These are phyloP conservation scores for Boletus huronensis DNA, from an alignment of 768 basidiomycete genomes.

Conservation along the genomic window DNA sequence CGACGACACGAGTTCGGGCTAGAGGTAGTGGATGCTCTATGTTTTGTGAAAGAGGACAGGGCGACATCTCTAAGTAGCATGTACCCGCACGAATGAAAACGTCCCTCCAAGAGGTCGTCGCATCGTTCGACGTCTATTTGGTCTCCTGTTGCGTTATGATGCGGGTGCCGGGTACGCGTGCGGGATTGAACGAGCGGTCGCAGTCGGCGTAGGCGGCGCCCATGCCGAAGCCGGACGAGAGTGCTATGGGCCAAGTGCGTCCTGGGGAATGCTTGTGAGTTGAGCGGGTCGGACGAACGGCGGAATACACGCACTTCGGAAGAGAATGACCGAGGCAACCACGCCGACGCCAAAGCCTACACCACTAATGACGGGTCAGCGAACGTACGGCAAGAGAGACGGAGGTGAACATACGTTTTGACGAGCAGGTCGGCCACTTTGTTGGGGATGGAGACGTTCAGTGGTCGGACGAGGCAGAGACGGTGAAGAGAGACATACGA, in stretches of 20 bases:
- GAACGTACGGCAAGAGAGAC: neutral
- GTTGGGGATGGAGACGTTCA: slow-evolving; percentile 18
- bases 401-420: slow-evolving; percentile 61
- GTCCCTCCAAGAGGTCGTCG: neutral
- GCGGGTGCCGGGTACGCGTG: slow-evolving; percentile 80
- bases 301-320: slow-evolving; percentile 76
- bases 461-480: slow-evolving; percentile 20
- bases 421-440: slow-evolving; percentile 76
- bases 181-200: slow-evolving; percentile 90
- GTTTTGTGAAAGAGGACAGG: slow-evolving; percentile 1
- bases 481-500: slow-evolving; percentile 52
- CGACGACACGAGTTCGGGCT: slow-evolving; percentile 4
- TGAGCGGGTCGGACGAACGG: neutral
- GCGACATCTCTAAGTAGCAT: slow-evolving; percentile 26
- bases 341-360: slow-evolving; percentile 89
- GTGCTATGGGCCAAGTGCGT: slow-evolving; percentile 88
- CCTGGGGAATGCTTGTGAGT: slow-evolving; percentile 43
- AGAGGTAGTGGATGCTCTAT: slow-evolving; percentile 10
- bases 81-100: slow-evolving; percentile 1
- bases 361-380: slow-evolving; percentile 47
- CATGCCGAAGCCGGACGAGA: slow-evolving; percentile 82
- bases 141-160: slow-evolving; percentile 46
- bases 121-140: slow-evolving; percentile 16
- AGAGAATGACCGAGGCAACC: slow-evolving; percentile 84
- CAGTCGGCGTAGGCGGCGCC: slow-evolving; percentile 90